Percentiles rank a stretch among this genome's conserved stretches.
Evolutionary conservation across 441 rosid species (phyloP).

Genomic region (Euphorbia celastroides): DNA sequence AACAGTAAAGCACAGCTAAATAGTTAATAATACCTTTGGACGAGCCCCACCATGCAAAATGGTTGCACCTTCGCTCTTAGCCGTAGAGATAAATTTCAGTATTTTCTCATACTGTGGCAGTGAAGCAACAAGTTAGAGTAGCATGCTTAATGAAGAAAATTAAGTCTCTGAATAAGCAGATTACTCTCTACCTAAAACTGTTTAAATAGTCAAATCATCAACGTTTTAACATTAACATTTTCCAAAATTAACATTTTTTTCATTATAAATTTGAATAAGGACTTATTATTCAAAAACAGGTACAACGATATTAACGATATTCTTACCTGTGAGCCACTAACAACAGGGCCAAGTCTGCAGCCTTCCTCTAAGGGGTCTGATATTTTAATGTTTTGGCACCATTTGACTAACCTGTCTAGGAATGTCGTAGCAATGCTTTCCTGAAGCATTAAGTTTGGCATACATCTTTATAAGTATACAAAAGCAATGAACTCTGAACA

Average conservation of each 20-base stretch:
- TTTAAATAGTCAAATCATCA: conserved; percentile 1
- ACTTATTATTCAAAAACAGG: not conserved
- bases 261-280: not conserved
- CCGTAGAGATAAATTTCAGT: conserved; percentile 65
- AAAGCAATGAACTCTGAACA: not conserved
- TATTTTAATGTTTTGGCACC: conserved; percentile 80
- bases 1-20: conserved; percentile 10
- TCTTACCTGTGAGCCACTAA: conserved; percentile 72
- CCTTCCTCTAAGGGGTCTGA: conserved; percentile 94
- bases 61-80: conserved; percentile 89
- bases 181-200: not conserved
- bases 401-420: conserved; percentile 69
- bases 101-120: conserved; percentile 68
- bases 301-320: not conserved
- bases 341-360: conserved; percentile 93
- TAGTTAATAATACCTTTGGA: conserved; percentile 48
- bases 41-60: conserved; percentile 74
- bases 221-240: not conserved
- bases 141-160: not conserved
- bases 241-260: conserved; percentile 3
- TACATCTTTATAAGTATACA: conserved; percentile 1
- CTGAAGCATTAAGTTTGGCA: conserved; percentile 32
- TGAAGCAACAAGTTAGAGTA: conserved; percentile 14
- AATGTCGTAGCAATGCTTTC: conserved; percentile 73
- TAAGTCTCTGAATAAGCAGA: conserved; percentile 1